Base-by-base conservation (phyloP, 2,329 filamentous ascomycete species). In the Aspergillus brasiliensis region DNA sequence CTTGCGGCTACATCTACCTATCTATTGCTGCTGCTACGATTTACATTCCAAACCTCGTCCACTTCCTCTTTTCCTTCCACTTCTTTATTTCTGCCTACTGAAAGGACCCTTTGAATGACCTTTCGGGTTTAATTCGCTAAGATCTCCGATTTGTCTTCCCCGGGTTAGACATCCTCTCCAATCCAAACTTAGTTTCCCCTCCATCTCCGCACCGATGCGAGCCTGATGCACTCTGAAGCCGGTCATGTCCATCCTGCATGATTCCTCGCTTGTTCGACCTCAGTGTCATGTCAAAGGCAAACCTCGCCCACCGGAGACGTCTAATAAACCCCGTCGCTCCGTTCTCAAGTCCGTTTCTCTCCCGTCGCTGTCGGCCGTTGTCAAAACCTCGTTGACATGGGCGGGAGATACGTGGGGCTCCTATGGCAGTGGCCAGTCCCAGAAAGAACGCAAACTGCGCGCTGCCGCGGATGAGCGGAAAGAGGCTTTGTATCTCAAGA, bases 401-500 rank as follows among this genome's bases (percentile, higher is more conserved):
- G 73, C 74, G 11, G 74, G 73, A 17, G 71, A 75, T 51, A 68
- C 69, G 1, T 60, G 75, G 31, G 63, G 72, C 48, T 62, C 69
- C 56, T 82, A 81, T 65, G 81, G 79, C 60, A 84, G 86, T 77
- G 84, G 82, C n/a, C 71, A 84, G 17, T 80, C 80, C 1, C 74
- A 77, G 51, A 78, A 83, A 34, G 78, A 88, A 64, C 79, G 84
- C 13, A 77, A 81, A 28, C 75, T 80, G 44, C 77, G 73, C 60
- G 75, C 78, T 58, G 77, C 78, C 42, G 69, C 75, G n/a, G 84
- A 88, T 53, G 83, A 88, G 67, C 82, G 82, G 61, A 87, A 84
- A 72, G 84, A 88, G 69, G 81, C 89, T 8, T 74, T 92, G 44
- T 83, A 85, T 61, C 72, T 87, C 62, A 84, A 84, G 63, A 83